A percentile compares a stretch with the other conserved stretches of the same genome.
phyloP scores from a whole-genome alignment of 441 rosid species.

The Arabidopsis hybrid region DNA sequence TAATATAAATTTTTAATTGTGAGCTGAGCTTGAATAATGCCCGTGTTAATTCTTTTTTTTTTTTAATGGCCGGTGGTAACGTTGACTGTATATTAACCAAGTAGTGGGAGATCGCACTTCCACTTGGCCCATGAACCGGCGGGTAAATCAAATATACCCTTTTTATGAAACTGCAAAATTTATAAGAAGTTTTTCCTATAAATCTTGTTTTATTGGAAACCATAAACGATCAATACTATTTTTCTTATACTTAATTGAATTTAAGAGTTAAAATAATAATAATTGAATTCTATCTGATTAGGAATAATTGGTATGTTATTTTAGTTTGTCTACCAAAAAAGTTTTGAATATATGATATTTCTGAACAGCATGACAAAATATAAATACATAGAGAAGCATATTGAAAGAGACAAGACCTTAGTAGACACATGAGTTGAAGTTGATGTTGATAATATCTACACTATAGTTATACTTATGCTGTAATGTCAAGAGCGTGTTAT shows the following conservation, averaged over 20 bases:
- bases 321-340: constrained; percentile 22
- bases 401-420: constrained; percentile 35
- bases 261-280: constrained; percentile 5
- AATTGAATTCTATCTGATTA: background rate
- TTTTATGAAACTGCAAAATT: background rate
- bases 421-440: constrained; percentile 25
- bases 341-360: constrained; percentile 32
- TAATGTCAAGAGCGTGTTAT: background rate
- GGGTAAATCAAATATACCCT: constrained; percentile 20
- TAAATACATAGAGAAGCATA: background rate
- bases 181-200: background rate
- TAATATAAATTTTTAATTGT: background rate
- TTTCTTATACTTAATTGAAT: background rate
- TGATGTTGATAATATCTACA: constrained; percentile 17
- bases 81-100: constrained; percentile 28
- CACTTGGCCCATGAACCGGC: constrained; percentile 25
- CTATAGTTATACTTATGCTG: background rate
- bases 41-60: background rate
- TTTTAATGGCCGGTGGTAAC: background rate
- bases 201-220: background rate
- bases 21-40: constrained; percentile 10
- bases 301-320: constrained; percentile 12
- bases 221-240: background rate
- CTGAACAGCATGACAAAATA: constrained; percentile 14
- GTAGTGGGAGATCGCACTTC: constrained; percentile 31